phyloP scores from a whole-genome alignment of 2,329 filamentous ascomycete species.

The Rutstroemia sp. region DNA sequence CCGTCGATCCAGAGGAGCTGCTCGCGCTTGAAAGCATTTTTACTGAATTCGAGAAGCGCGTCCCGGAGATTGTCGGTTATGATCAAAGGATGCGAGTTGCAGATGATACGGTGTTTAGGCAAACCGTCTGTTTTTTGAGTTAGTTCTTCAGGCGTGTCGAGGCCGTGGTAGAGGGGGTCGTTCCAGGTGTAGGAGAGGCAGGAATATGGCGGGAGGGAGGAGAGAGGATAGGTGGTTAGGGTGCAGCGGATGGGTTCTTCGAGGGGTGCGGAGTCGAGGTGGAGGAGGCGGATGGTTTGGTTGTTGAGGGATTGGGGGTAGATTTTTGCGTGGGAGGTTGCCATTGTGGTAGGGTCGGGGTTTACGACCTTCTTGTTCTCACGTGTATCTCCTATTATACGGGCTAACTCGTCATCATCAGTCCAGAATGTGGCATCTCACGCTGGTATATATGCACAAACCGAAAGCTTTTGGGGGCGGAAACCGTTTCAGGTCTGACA shows the following conservation, averaged over 20 bases:
- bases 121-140: not conserved
- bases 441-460: not conserved
- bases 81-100: not conserved
- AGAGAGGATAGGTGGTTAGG: not conserved
- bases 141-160: not conserved
- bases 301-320: not conserved
- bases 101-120: not conserved
- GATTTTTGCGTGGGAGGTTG: too few species aligned
- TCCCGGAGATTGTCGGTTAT: not conserved
- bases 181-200: constrained; percentile 11
- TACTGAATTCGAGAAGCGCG: not conserved
- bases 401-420: not conserved
- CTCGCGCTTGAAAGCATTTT: not conserved
- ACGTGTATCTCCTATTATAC: too few species aligned
- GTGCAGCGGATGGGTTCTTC: constrained; percentile 3
- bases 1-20: constrained; percentile 14
- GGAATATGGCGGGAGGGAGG: not conserved
- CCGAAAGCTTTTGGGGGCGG: not conserved
- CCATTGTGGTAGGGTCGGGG: too few species aligned
- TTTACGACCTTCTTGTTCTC: too few species aligned
- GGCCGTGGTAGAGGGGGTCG: constrained; percentile 6
- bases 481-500: not conserved
- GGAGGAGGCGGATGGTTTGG: constrained; percentile 1
- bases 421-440: not conserved
- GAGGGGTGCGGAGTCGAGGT: not conserved